A percentile compares a stretch with the other conserved stretches of the same genome.
Conservation (phyloP, 2,329 filamentous ascomycete species). For the Claviceps pusilla region DNA sequence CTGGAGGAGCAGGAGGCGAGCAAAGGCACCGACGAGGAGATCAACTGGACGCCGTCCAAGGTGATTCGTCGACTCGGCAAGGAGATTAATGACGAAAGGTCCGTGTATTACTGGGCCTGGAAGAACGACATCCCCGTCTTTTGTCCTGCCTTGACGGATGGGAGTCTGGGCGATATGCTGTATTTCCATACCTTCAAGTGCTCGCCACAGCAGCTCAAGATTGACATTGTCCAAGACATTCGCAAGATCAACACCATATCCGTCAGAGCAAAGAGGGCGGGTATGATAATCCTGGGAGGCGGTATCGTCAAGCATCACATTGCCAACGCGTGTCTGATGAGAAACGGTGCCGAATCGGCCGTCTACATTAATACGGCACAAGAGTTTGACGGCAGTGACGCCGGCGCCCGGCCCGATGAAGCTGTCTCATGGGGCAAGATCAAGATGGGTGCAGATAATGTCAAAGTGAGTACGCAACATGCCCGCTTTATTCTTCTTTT, state of each 20-base stretch:
- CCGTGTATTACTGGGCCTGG: slow-evolving; percentile 94
- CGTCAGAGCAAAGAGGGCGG: slow-evolving; percentile 70
- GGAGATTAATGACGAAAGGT: slow-evolving; percentile 85
- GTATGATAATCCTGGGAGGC: slow-evolving; percentile 91
- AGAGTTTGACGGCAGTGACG: slow-evolving; percentile 95
- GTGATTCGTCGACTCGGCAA: slow-evolving; percentile 79
- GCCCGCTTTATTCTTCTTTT: not conserved
- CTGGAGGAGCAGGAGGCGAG: slow-evolving; percentile 80
- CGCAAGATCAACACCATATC: slow-evolving; percentile 84
- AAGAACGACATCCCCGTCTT: slow-evolving; percentile 96
- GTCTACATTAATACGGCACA: slow-evolving; percentile 97
- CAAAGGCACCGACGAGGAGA: slow-evolving; percentile 50
- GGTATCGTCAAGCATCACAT: slow-evolving; percentile 98
- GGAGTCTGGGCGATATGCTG: slow-evolving; percentile 91
- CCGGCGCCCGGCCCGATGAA: slow-evolving; percentile 86
- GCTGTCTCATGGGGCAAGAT: slow-evolving; percentile 99
- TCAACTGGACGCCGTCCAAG: slow-evolving; percentile 88
- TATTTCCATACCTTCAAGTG: slow-evolving; percentile 96
- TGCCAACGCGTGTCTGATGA: slow-evolving; percentile 92
- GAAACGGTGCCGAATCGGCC: slow-evolving; percentile 90
- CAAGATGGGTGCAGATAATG: slow-evolving; percentile 69
- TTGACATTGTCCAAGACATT: slow-evolving; percentile 91
- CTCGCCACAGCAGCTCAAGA: slow-evolving; percentile 62
- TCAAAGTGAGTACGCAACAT: slow-evolving; percentile 50
- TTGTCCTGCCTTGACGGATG: slow-evolving; percentile 89